Base-by-base conservation (phyloP, 306 rosid species). In the Glycyrrhiza uralensis region DNA sequence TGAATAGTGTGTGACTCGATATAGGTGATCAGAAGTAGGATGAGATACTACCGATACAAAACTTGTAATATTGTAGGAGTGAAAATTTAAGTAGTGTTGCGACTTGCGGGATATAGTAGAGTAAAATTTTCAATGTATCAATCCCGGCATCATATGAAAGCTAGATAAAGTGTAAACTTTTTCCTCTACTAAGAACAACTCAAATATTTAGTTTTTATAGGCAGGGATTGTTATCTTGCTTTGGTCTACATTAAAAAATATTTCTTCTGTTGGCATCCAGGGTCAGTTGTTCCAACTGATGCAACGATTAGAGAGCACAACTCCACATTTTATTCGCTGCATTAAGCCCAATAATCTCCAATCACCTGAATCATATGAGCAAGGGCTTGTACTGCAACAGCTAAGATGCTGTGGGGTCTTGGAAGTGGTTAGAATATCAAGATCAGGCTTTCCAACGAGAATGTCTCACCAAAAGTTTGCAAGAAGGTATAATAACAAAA, bases 301-400 rank as follows among this genome's bases (percentile, higher is more conserved):
- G 96, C 94, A 85, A 69, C 96, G 97, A 15, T 87, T 93, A 56
- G 98, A 90, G 79, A 90, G 82, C 78, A 93, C 98, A 49, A 93
- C 98, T 62, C 98, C 98, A 30, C 98, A 93, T 93, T 93, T 93
- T 83, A 93, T 93, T 76, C 98, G 98, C 38, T 93, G 98, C 76
- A 84, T 93, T 83, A 93, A 93, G 84, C 98, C 98, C 76, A 93
- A 93, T 79, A 90, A 90, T 80, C 84, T 81, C 74, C 97, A 93
- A 76, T 93, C 96, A 57, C 97, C 98, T 15, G 88, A 91, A 64
- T 71, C 82, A 77, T 93, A 90, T 32, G 97, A 93, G 84, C 98
- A 93, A 85, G 91, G 85, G 64, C 98, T 93, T 74, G 97, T 93
- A 66, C 86, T 93, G 69, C 98, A 90, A 81, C 98, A 93, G 77